These are phyloP conservation scores for Neofusicoccum parvum DNA, from an alignment of 2,329 filamentous ascomycete genomes.

Conservation along the genomic window DNA sequence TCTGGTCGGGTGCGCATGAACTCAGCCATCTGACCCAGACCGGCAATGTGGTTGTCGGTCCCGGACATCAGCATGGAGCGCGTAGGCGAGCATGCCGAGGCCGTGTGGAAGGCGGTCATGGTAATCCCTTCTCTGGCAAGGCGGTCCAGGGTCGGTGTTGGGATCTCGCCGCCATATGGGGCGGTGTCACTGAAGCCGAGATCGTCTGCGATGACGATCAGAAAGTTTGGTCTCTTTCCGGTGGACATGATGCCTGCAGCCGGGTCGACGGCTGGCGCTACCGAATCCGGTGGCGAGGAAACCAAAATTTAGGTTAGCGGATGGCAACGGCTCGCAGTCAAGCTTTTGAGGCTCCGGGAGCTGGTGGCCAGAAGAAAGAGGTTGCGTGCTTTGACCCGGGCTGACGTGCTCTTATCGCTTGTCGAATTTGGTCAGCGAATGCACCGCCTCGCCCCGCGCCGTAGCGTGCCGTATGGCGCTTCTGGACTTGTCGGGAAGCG, in stretches of 20 bases:
- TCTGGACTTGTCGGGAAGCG: too few relatives aligned
- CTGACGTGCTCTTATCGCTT: slow-evolving; percentile 3
- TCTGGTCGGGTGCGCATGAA: not conserved
- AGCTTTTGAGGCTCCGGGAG: not conserved
- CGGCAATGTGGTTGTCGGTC: slow-evolving; percentile 22
- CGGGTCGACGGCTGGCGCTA: too few relatives aligned
- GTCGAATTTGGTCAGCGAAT: not conserved
- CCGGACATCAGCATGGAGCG: slow-evolving; percentile 22
- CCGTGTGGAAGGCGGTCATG: slow-evolving; percentile 22
- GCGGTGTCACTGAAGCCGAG: slow-evolving; percentile 22
- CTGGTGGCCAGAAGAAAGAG: not conserved
- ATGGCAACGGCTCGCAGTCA: not conserved
- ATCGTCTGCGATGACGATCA: slow-evolving; percentile 33
- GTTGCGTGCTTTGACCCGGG: not conserved
- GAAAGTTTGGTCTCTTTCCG: slow-evolving; percentile 27
- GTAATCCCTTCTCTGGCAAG: slow-evolving; percentile 18
- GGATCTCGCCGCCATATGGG: slow-evolving; percentile 23
- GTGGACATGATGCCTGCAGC: not conserved
- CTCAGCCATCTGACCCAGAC: slow-evolving; percentile 20
- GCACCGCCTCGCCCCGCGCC: not conserved
- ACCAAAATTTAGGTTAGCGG: too few relatives aligned
- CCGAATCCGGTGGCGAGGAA: too few relatives aligned
- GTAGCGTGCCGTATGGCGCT: too few relatives aligned
- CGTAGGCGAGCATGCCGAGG: slow-evolving; percentile 24
- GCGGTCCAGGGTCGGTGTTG: slow-evolving; percentile 21